Conservation (phyloP, 1,284 basidiomycete species). For the Microbotryum silenes-acaulis region DNA sequence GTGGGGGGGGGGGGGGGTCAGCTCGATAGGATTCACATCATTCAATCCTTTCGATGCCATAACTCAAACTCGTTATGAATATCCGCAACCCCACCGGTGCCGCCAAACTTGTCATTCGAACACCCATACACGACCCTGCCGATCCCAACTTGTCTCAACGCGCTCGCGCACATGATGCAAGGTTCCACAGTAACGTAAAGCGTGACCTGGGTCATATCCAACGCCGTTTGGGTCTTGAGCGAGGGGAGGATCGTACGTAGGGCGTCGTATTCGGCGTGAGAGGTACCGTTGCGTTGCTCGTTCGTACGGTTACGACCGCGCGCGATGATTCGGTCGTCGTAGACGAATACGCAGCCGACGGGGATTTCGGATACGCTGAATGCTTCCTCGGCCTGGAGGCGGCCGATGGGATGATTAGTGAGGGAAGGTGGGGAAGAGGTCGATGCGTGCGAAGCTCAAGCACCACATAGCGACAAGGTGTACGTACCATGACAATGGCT, state of each 20-base stretch:
- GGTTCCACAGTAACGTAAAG: conserved; percentile 99
- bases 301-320: conserved; percentile 89
- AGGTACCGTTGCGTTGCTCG: conserved; percentile 84
- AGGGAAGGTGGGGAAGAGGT: not conserved
- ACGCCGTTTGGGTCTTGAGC: conserved; percentile 12
- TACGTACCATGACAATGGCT: conserved; percentile 34
- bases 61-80: conserved; percentile 68
- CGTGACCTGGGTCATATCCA: conserved; percentile 48
- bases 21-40: not conserved
- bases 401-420: not conserved
- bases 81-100: conserved; percentile 87
- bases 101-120: conserved; percentile 93
- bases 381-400: conserved; percentile 57
- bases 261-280: conserved; percentile 96
- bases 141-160: conserved; percentile 87
- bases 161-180: conserved; percentile 98
- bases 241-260: conserved; percentile 76
- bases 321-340: conserved; percentile 66
- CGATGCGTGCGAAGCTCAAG: not conserved
- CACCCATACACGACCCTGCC: conserved; percentile 87
- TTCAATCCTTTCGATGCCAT: not conserved
- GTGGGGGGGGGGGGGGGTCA: not conserved
- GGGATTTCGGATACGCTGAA: conserved; percentile 80
- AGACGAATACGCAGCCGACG: conserved; percentile 92
- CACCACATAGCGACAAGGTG: not conserved